Conservation (phyloP, 176 grass and related monocot genomes). For the Tillandsia fasciculata region DNA sequence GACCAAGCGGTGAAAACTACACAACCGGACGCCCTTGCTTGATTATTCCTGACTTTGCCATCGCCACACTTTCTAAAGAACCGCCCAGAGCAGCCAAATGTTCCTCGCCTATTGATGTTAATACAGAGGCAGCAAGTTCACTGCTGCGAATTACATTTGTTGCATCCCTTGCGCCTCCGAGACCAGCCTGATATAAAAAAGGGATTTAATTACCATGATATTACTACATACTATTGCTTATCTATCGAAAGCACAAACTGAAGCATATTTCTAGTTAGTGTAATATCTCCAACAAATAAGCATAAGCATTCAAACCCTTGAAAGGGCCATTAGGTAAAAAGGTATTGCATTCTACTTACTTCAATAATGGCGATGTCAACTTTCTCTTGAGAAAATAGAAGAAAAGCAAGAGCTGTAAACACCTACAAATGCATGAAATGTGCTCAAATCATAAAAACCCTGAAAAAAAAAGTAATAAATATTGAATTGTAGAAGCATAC, state of each 20-base stretch:
- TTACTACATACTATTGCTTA: too few relatives aligned
- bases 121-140: constrained; percentile 70
- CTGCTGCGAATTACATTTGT: constrained; percentile 76
- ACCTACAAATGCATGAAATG: constrained; percentile 40
- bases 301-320: too few relatives aligned
- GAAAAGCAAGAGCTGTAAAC: constrained; percentile 72
- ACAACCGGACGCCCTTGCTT: constrained; percentile 77
- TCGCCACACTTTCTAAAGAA: constrained; percentile 70
- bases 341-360: constrained; percentile 12
- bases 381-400: constrained; percentile 61
- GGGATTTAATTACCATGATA: neutral
- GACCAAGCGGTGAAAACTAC: constrained; percentile 21
- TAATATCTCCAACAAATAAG: too few relatives aligned
- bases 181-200: constrained; percentile 48
- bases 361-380: constrained; percentile 77
- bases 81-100: constrained; percentile 89
- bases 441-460: neutral
- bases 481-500: neutral
- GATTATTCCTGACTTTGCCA: constrained; percentile 94
- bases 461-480: neutral
- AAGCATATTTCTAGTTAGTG: too few relatives aligned
- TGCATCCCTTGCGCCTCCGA: constrained; percentile 95
- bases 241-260: too few relatives aligned
- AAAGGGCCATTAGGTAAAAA: too few relatives aligned
- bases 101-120: constrained; percentile 78